These are phyloP conservation scores for Malus sylvestris DNA, from an alignment of 306 rosid genomes.

Conservation along the genomic window DNA sequence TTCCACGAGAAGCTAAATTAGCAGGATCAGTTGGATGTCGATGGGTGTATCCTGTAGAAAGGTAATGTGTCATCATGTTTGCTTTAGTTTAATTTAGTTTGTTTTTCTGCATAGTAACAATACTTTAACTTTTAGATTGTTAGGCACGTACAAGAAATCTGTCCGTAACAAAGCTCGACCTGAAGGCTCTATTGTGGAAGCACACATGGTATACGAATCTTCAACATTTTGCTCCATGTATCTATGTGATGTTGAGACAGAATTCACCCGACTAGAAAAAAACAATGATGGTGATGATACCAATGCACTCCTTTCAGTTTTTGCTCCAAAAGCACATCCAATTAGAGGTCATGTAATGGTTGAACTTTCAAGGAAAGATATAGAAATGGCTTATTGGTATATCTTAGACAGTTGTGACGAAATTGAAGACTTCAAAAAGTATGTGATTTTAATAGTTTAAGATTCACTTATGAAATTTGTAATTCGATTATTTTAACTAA, in stretches of 20 bases:
- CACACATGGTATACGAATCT: not conserved
- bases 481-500: too few species aligned
- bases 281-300: not conserved
- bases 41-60: constrained; percentile 3
- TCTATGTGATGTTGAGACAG: not conserved
- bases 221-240: not conserved
- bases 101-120: not conserved
- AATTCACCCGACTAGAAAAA: not conserved
- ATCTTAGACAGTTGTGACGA: not conserved
- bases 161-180: not conserved
- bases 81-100: not conserved
- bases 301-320: not conserved
- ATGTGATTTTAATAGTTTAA: not conserved
- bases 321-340: too few species aligned
- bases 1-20: not conserved
- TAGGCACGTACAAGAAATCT: not conserved
- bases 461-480: too few species aligned
- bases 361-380: not conserved
- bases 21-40: not conserved
- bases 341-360: not conserved
- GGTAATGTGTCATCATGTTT: not conserved
- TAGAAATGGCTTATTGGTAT: not conserved
- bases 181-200: not conserved
- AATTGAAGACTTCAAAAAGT: not conserved
- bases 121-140: not conserved